These are phyloP conservation scores for Deinandra increscens DNA, from an alignment of 129 eudicot species.

Conservation along the genomic window DNA sequence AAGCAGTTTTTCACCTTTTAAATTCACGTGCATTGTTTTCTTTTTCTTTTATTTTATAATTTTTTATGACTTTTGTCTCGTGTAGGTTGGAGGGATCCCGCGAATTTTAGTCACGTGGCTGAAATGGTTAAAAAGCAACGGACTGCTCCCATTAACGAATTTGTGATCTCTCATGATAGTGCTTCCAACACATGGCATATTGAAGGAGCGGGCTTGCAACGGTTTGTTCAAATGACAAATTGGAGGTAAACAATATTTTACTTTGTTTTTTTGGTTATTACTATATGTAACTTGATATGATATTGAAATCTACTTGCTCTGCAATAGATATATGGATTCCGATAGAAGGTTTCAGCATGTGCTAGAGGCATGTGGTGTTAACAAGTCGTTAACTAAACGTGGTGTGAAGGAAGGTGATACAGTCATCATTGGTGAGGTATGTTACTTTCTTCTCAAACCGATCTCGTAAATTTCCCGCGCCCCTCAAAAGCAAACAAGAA, in stretches of 20 bases:
- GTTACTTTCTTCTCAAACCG: conserved; percentile 15
- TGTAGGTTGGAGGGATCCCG: conserved; percentile 47
- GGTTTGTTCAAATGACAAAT: conserved; percentile 97
- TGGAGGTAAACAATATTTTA: conserved; percentile 61
- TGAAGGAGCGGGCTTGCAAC: conserved; percentile 76
- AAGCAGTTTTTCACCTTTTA: conserved; percentile 9
- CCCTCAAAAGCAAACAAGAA: neutral
- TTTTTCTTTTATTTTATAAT: neutral
- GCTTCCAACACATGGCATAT: conserved; percentile 70
- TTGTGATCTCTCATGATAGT: conserved; percentile 71
- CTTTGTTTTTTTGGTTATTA: neutral
- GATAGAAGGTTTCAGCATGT: conserved; percentile 93
- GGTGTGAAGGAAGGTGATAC: conserved; percentile 99
- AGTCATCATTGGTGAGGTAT: conserved; percentile 81
- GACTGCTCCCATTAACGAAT: conserved; percentile 69
- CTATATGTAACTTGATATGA: conserved; percentile 1
- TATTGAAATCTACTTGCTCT: conserved; percentile 22
- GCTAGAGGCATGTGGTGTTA: conserved; percentile 88
- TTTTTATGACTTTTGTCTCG: neutral
- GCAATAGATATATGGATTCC: conserved; percentile 71
- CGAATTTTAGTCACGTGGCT: conserved; percentile 73
- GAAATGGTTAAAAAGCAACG: conserved; percentile 81
- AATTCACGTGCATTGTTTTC: neutral
- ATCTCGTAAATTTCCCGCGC: neutral
- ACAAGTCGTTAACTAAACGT: conserved; percentile 67